Evolutionary conservation across 129 eudicot genomes (phyloP), one percentile per base, ranked within the genome.

Genomic region (Solidago caesia): DNA sequence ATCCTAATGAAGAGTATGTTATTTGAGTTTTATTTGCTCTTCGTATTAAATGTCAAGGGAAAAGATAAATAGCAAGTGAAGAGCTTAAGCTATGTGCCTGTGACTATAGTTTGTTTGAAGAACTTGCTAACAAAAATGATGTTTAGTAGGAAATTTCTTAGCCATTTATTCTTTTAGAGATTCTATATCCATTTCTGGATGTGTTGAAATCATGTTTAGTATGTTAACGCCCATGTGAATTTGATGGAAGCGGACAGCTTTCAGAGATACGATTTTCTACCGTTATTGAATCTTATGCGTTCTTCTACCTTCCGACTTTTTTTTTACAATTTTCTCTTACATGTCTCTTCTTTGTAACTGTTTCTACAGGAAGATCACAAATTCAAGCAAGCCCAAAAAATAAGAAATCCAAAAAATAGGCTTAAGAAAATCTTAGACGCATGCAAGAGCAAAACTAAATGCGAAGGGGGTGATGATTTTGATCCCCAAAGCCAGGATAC

Each of bases 401-500:
- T 94, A 5, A 85, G 91, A 77, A 94, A 90, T 67, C 98, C 98
- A 5, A 94, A 94, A 75, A 85, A 88, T 67, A 88, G 96, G 68
- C 87, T 94, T 27, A 94, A 66, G 73, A 94, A 87, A 88, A 90
- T 90, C n/a, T 83, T 91, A 61, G 99, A 95, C 55, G 92, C 97
- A 29, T 88, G 93, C 86, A 95, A 91, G 83, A 87, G 89, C 71
- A 95, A 95, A 83, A 81, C 79, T 61, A 95, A 90, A 76, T 95
- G 99, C 79, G 99, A 95, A 5, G 99, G 99, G 58, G 99, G 99
- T 79, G 97, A 95, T 59, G 97, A 91, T 51, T 83, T 95, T 68
- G 96, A 95, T 67, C 84, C 89, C 16, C 97, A 87, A 78, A 87
- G 82, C 66, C 91, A 88, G 74, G 96, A 91, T n/a, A 73, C 84